A percentile compares a stretch with the other conserved stretches of the same genome.
phyloP scores from a whole-genome alignment of 2,329 filamentous ascomycete species.

The Botrytis pseudocinerea region DNA sequence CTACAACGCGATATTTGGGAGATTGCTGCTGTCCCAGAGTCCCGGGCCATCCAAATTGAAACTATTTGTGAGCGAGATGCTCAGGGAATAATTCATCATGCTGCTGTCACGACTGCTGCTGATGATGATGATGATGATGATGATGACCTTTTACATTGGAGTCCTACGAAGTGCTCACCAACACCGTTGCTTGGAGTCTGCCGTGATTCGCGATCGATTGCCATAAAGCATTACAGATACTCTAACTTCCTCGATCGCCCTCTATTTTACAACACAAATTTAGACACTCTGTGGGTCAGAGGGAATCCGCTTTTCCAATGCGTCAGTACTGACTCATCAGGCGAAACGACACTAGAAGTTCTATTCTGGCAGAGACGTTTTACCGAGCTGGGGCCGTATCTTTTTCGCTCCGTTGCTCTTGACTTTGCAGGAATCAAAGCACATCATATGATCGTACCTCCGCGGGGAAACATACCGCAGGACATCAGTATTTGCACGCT shows the following conservation, averaged over 20 bases:
- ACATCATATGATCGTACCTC: not conserved
- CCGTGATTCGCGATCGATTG: not conserved
- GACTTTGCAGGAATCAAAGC: not conserved
- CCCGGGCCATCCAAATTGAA: not conserved
- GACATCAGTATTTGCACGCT: not conserved
- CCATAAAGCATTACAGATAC: not conserved
- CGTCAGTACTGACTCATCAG: rapidly evolving
- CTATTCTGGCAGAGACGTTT: not conserved
- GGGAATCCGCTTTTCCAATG: not conserved
- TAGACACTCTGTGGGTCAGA: not conserved
- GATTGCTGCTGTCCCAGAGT: not conserved
- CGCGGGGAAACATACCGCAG: not conserved
- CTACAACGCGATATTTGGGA: not conserved
- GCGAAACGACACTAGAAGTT: not conserved
- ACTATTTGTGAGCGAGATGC: not conserved
- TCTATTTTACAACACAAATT: not conserved
- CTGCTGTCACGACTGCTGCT: rapidly evolving
- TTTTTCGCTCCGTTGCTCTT: not conserved
- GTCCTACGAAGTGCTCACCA: not conserved
- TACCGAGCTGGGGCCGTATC: not conserved
- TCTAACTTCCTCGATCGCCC: not conserved
- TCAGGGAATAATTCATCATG: no score
- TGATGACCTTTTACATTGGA: not conserved
- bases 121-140: not conserved
- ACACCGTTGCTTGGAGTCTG: not conserved